Conservation (phyloP, 805 yeast genomes). For the Debaryomyces castellii region DNA sequence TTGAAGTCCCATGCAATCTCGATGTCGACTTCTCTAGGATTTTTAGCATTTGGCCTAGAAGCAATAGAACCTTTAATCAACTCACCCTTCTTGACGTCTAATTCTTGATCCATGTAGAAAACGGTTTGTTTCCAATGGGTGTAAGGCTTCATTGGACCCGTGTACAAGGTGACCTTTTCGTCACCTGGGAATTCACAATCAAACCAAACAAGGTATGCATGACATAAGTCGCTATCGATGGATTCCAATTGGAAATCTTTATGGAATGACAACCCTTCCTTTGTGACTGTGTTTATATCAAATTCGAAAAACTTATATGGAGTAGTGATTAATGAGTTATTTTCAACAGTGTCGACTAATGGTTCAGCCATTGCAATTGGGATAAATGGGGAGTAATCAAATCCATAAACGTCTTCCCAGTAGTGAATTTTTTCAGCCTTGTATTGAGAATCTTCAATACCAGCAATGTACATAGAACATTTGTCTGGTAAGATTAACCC, state of each 20-base stretch:
- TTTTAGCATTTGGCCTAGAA: constrained; percentile 70
- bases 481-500: constrained; percentile 96
- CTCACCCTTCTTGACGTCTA: constrained; percentile 78
- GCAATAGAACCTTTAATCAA: constrained; percentile 66
- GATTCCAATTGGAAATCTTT: constrained; percentile 70
- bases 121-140: constrained; percentile 99
- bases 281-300: constrained; percentile 85
- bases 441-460: constrained; percentile 89
- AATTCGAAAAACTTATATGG: constrained; percentile 71
- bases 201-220: constrained; percentile 92
- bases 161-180: constrained; percentile 72
- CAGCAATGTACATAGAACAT: constrained; percentile 85
- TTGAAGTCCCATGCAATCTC: constrained; percentile 59
- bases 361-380: constrained; percentile 90
- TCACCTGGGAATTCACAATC: constrained; percentile 84
- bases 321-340: constrained; percentile 69
- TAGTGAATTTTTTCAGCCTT: constrained; percentile 86
- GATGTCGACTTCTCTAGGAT: constrained; percentile 90
- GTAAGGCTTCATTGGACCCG: constrained; percentile 92
- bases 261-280: constrained; percentile 78
- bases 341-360: constrained; percentile 90
- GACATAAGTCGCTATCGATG: constrained; percentile 75
- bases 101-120: constrained; percentile 80
- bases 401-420: constrained; percentile 98
- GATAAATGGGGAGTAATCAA: constrained; percentile 90